Conservation (phyloP, 257 asterid genomes). For the Agastache rugosa region DNA sequence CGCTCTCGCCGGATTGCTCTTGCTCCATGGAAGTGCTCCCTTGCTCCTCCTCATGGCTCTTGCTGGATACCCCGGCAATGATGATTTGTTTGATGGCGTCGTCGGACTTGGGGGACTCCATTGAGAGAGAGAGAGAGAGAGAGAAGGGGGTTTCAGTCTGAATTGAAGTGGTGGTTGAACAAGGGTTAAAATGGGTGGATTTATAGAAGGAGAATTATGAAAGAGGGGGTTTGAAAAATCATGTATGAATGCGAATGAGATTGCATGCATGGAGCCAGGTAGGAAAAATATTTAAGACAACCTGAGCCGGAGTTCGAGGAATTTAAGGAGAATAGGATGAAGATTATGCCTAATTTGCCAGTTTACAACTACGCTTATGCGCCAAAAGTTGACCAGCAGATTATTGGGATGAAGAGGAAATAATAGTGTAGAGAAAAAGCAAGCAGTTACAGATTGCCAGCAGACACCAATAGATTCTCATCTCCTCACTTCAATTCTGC, state of each 20-base stretch:
- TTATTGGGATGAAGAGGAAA: neutral
- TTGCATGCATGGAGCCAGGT: conserved; percentile 33
- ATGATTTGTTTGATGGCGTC: neutral
- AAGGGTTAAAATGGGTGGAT: neutral
- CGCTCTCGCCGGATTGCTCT: neutral
- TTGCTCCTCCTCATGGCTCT: neutral
- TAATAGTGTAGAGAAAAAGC: neutral
- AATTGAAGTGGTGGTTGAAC: neutral
- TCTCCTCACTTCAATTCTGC: neutral
- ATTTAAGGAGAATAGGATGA: neutral
- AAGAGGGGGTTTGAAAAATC: neutral
- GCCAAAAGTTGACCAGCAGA: neutral
- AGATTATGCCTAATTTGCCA: neutral
- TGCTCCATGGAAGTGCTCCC: neutral
- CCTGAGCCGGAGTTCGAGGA: conserved; percentile 11
- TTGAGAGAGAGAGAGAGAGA: neutral
- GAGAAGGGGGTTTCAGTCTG: neutral
- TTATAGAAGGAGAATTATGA: conserved; percentile 17
- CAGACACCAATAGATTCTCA: neutral
- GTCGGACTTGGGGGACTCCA: neutral
- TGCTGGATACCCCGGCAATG: neutral
- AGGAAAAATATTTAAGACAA: conserved; percentile 25
- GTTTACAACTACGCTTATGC: conserved; percentile 27
- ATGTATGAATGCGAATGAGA: conserved; percentile 1
- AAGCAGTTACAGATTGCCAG: neutral